Evolutionary conservation across 371 early-diverging fungal species (phyloP), one percentile per base, ranked within the genome.

Genomic region (Mortierella sp.): DNA sequence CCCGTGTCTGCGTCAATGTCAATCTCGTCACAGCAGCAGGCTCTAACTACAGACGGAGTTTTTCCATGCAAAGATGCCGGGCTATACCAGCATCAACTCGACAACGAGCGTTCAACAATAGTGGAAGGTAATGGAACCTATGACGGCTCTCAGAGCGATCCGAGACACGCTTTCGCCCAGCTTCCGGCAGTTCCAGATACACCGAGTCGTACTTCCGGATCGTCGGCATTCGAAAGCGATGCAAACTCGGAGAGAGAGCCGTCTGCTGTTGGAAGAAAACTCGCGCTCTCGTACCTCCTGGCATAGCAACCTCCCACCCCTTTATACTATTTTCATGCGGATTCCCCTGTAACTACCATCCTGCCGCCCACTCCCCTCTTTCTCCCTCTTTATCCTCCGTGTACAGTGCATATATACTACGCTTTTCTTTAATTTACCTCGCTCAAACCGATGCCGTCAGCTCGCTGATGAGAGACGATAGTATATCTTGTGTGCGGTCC

Each of bases 201-300:
- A 19, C 19, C 51, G 6, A 4, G 19, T 9, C 11, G 4, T 31
- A 17, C 7, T 9, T 31, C 32, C 17, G 51, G n/a, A 11, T 34
- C 51, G 7, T 51, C 51, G n/a, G 32, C 24, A n/a, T 28, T 43
- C 7, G 46, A 24, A 12, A 32, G 26, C 6, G 42, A 49, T 28
- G 39, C 41, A 17, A 49, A 49, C 31, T 50, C 41, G 2, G 39
- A 11, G 5, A 24, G 30, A 12, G 64, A 56, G 19, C 26, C 34
- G 0, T 32, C 70, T 52, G 43, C 28, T 6, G 32, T 24, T 11
- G 63, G 64, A 14, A 56, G 56, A 28, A 70, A 70, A 28, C 54
- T 70, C 14, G 58, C 41, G 3, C 63, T 70, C 1, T 70, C 70
- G 8, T 70, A 27, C 15, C 39, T 70, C 15, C 54, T 70, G 5